These are phyloP conservation scores for Pichia sp. DNA, from an alignment of 1,139 yeast genomes.

Conservation along the genomic window DNA sequence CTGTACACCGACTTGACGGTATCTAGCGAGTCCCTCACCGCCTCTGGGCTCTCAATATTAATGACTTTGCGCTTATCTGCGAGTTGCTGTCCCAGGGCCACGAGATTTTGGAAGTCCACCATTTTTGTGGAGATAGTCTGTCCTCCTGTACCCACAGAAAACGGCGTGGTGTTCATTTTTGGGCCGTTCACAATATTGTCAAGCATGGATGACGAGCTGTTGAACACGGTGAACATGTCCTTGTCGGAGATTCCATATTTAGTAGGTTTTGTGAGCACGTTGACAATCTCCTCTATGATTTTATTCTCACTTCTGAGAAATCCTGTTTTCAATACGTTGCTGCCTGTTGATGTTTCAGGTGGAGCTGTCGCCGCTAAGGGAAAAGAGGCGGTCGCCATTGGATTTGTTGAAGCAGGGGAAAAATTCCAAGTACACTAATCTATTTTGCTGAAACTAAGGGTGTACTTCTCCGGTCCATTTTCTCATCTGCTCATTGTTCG, in stretches of 20 bases:
- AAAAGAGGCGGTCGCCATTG: not conserved
- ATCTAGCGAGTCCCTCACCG: constrained; percentile 13
- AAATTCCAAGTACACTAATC: too few species aligned
- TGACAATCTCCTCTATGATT: constrained; percentile 24
- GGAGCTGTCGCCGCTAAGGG: not conserved
- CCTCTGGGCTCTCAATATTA: not conserved
- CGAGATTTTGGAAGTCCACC: constrained; percentile 20
- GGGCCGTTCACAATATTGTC: constrained; percentile 11
- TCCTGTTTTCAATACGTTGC: not conserved
- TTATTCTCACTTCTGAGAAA: constrained; percentile 21
- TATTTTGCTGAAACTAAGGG: not conserved
- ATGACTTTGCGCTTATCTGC: constrained; percentile 13
- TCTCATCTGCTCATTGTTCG: not conserved
- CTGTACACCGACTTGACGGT: constrained; percentile 5
- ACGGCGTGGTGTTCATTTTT: not conserved
- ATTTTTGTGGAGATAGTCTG: constrained; percentile 15
- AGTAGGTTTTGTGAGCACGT: constrained; percentile 24
- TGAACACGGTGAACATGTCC: constrained; percentile 21
- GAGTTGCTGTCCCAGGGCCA: constrained; percentile 23
- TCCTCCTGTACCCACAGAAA: not conserved
- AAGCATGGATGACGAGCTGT: constrained; percentile 17
- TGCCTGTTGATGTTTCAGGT: not conserved
- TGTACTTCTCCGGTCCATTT: not conserved
- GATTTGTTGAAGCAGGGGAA: not conserved
- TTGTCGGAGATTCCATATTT: constrained; percentile 17